Evolutionary conservation across 768 basidiomycete genomes (phyloP).

Genomic region (Tylopilus balloui): DNA sequence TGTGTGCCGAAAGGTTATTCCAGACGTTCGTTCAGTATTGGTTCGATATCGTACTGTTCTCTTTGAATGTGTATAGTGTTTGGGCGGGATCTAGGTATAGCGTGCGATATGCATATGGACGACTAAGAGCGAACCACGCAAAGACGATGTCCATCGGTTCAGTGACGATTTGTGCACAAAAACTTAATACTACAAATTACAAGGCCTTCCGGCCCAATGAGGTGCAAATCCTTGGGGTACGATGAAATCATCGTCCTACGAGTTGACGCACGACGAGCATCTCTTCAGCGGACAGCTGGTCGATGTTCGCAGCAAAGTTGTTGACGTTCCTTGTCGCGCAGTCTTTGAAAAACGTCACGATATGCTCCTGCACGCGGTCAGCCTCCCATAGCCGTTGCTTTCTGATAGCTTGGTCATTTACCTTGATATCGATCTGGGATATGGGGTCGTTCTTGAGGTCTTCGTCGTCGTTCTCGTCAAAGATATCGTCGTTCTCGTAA

Average conservation of each 20-base stretch:
- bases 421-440: constrained; percentile 78
- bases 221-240: background rate
- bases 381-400: no score
- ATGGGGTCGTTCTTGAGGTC: constrained; percentile 85
- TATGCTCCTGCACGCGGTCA: constrained; percentile 47
- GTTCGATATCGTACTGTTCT: background rate
- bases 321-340: constrained; percentile 58
- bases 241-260: constrained; percentile 29
- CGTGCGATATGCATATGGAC: background rate
- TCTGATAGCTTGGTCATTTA: constrained; percentile 22
- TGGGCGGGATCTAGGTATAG: background rate
- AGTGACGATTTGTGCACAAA: constrained; percentile 9
- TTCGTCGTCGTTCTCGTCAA: constrained; percentile 75
- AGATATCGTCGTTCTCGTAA: constrained; percentile 74
- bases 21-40: no score
- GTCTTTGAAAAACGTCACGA: constrained; percentile 66
- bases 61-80: background rate
- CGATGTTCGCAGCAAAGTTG: constrained; percentile 59
- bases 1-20: background rate
- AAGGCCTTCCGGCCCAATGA: background rate
- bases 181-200: constrained; percentile 13
- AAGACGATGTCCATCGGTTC: background rate
- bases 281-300: constrained; percentile 69
- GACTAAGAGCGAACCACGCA: background rate
- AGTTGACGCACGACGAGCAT: constrained; percentile 56